Percentiles rank a stretch among this genome's conserved stretches.
Evolutionary conservation across 2,329 filamentous ascomycete species (phyloP).

Genomic region (Massarina eburnea): DNA sequence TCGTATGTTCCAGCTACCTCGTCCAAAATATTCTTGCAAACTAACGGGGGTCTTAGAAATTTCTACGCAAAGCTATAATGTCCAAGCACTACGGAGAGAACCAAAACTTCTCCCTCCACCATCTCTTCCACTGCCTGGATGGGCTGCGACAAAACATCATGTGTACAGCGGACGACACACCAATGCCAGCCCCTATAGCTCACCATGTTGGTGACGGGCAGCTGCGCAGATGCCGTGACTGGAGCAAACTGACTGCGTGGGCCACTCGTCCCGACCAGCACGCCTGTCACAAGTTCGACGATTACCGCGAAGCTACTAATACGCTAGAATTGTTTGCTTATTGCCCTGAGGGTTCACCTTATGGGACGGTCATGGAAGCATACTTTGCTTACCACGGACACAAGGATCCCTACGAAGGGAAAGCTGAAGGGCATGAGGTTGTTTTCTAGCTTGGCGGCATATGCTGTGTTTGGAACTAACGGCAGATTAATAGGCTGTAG

Average conservation of each 20-base stretch:
- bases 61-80: slow-evolving; percentile 37
- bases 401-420: slow-evolving; percentile 32
- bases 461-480: neutral
- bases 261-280: slow-evolving; percentile 33
- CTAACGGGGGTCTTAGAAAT: slow-evolving; percentile 23
- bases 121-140: slow-evolving; percentile 39
- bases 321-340: slow-evolving; percentile 38
- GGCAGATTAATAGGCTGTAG: too few relatives aligned
- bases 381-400: slow-evolving; percentile 40
- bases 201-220: slow-evolving; percentile 32
- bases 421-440: slow-evolving; percentile 18
- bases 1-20: slow-evolving; percentile 17
- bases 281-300: slow-evolving; percentile 37
- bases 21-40: neutral
- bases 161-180: slow-evolving; percentile 40
- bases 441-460: slow-evolving; percentile 10
- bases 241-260: slow-evolving; percentile 36
- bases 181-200: slow-evolving; percentile 30
- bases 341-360: slow-evolving; percentile 34
- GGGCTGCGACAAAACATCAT: slow-evolving; percentile 38
- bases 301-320: slow-evolving; percentile 40
- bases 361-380: slow-evolving; percentile 27
- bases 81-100: slow-evolving; percentile 27
- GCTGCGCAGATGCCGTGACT: slow-evolving; percentile 34
- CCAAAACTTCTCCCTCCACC: slow-evolving; percentile 25